Conservation (phyloP, 345 rosid genomes). For the Eutrema japonicum region DNA sequence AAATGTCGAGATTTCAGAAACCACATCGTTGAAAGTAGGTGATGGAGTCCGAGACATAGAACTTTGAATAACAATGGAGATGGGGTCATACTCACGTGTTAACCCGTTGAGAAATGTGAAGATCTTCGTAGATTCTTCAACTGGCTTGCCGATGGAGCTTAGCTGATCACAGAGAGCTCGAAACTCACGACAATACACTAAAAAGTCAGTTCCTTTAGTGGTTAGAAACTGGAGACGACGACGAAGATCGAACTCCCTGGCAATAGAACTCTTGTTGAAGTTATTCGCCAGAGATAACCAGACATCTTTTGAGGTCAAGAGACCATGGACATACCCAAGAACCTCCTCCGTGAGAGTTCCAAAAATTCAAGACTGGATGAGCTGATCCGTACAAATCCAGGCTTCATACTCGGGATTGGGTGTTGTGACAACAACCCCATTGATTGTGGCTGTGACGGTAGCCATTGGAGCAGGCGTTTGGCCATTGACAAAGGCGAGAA, state of each 20-base stretch:
- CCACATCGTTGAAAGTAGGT: neutral
- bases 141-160: neutral
- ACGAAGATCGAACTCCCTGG: neutral
- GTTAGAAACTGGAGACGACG: no score
- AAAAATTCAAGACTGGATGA: neutral
- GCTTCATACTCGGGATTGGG: neutral
- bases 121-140: neutral
- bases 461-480: accelerated
- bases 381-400: neutral
- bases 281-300: neutral
- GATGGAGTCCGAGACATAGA: neutral
- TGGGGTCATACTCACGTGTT: no score
- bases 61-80: neutral
- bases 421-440: no score
- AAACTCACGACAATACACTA: neutral
- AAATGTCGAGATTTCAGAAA: neutral
- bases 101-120: neutral
- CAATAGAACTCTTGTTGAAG: neutral
- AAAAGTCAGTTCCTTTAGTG: neutral
- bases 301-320: neutral
- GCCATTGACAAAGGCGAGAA: neutral
- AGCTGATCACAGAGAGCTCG: neutral
- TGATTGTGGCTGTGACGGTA: no score
- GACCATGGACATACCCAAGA: neutral
- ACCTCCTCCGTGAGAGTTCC: neutral